Evolutionary conservation across 208 protist genomes (phyloP), one percentile per base, ranked within the genome.

Genomic region (Wallacemonas collosoma): DNA sequence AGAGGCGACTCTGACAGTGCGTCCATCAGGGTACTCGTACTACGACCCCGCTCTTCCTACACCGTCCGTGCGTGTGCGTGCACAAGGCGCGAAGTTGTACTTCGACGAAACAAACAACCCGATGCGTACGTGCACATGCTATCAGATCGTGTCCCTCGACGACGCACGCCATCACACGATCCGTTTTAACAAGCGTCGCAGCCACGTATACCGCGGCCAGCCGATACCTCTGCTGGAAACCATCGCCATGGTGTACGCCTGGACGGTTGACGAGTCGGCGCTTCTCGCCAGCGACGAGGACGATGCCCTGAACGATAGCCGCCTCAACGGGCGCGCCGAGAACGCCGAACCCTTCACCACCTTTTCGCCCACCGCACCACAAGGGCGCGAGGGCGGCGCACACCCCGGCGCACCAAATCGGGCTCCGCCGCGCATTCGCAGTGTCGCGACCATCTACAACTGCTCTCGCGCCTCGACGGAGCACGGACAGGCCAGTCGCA

Each of bases 31-130:
- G 1, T 79, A 86, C 57, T 89, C 83, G 4, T 95, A 85, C 77
- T 85, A 79, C 60, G 88, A 93, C 71, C 79, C 88, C 0, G 55
- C 71, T 3, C 71, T 95, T 36, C 79, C 83, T 2, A 47, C 90
- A 0, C 90, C 90, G 5, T 88, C 86, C 36, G 70, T 83, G 54
- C 81, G 80, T 9, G 54, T 95, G 12, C 78, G 76, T 15, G 79
- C 90, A 12, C 53, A 73, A 9, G 75, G 73, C 48, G 88, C 88
- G 5, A 78, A 77, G 69, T 72, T 95, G 5, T 95, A 95, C 77
- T 93, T 95, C 73, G 90, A 93, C 76, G 88, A 91, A 68, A 80
- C 73, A 3, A 41, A 80, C 58, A 87, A 85, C 68, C 89, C 86
- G 4, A 72, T 80, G 51, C 69, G 81, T 45, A 83, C 82, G 12